Percentiles rank a stretch among this genome's conserved stretches.
phyloP scores from a whole-genome alignment of 2,329 filamentous ascomycete genomes.

The Claviceps spartinae region DNA sequence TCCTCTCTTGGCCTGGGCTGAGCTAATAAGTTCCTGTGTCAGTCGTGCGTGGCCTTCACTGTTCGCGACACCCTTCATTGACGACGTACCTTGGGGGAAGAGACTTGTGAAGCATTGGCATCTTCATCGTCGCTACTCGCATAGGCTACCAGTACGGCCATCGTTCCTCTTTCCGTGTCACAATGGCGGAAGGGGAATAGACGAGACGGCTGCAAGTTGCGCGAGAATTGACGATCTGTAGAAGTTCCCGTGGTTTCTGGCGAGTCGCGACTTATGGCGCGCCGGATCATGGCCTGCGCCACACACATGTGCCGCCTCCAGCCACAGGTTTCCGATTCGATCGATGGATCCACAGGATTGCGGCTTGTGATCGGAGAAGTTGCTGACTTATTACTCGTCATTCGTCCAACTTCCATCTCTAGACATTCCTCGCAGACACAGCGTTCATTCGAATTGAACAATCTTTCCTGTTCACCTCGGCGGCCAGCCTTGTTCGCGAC shows the following conservation, averaged over 20 bases:
- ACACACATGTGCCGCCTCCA: constrained; percentile 1
- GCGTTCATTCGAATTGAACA: neutral
- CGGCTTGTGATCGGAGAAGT: neutral
- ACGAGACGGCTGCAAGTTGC: neutral
- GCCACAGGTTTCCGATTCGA: neutral
- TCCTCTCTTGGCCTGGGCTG: neutral
- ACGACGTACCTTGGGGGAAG: neutral
- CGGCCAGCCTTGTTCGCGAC: neutral
- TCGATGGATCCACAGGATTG: neutral
- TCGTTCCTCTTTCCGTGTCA: constrained; percentile 5
- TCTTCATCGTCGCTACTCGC: constrained; percentile 39
- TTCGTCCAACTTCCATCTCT: neutral
- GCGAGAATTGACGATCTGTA: neutral
- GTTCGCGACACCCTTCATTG: neutral
- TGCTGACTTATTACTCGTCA: neutral
- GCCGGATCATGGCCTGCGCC: neutral
- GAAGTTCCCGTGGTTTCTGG: neutral
- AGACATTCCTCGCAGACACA: neutral
- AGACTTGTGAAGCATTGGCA: constrained; percentile 10
- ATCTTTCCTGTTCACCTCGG: neutral
- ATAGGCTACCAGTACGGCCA: constrained; percentile 35
- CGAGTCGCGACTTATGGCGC: neutral
- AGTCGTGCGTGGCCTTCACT: neutral
- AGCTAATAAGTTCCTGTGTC: neutral
- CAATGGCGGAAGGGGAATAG: neutral